Evolutionary conservation across 768 basidiomycete genomes (phyloP).

Genomic region (Leccinum obscurum): DNA sequence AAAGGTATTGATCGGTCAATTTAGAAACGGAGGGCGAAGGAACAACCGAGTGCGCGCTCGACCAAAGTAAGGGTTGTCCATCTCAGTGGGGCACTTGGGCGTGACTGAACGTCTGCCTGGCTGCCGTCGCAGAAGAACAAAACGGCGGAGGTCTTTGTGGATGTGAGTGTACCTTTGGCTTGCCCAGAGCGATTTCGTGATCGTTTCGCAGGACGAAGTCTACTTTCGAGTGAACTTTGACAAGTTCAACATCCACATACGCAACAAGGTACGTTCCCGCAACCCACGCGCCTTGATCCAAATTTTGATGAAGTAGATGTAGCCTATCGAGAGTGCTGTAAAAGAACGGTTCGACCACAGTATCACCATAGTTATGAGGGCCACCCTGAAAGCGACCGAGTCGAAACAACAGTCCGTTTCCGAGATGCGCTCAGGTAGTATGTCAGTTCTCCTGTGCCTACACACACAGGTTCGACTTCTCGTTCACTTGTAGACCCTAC

Average conservation of each 20-base stretch:
- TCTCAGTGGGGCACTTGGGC: not conserved
- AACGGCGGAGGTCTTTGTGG: constrained; percentile 56
- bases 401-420: no score
- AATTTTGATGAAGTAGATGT: constrained; percentile 40
- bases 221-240: constrained; percentile 89
- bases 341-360: constrained; percentile 78
- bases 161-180: constrained; percentile 48
- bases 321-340: constrained; percentile 72
- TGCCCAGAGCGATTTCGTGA: not conserved
- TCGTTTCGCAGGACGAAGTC: constrained; percentile 55
- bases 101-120: constrained; percentile 26
- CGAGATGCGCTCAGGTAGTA: no score
- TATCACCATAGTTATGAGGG: constrained; percentile 68
- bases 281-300: constrained; percentile 1
- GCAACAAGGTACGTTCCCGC: constrained; percentile 66
- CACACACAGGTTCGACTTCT: no score
- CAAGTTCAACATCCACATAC: constrained; percentile 76
- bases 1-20: no score
- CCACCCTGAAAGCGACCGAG: no score
- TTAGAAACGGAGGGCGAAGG: no score
- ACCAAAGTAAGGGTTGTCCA: no score
- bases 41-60: no score
- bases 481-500: no score
- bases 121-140: constrained; percentile 42
- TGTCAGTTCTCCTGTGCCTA: no score